These are phyloP conservation scores for Codiaeum variegatum DNA, from an alignment of 441 rosid genomes.

Conservation along the genomic window DNA sequence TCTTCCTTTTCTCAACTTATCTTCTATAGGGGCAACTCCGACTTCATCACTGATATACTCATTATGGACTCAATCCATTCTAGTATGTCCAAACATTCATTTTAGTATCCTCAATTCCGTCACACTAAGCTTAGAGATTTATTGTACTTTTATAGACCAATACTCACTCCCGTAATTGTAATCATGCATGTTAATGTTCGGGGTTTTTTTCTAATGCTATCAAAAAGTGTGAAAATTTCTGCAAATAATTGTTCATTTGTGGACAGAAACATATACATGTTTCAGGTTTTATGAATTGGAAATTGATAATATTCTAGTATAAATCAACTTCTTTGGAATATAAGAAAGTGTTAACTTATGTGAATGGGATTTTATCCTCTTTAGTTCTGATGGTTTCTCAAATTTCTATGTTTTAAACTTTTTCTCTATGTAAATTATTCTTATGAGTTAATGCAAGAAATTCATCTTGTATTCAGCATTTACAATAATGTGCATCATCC, in stretches of 20 bases:
- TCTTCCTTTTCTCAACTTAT: too few relatives aligned
- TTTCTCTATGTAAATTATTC: neutral
- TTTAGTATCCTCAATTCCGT: too few relatives aligned
- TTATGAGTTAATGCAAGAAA: neutral
- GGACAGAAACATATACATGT: neutral
- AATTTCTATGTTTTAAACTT: neutral
- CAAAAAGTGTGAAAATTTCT: neutral
- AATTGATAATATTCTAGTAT: neutral
- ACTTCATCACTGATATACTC: too few relatives aligned
- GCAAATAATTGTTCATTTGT: neutral
- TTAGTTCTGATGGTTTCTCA: neutral
- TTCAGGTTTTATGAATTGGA: neutral
- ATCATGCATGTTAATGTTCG: neutral
- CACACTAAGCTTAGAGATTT: too few relatives aligned
- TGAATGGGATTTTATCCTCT: neutral
- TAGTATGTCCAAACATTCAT: too few relatives aligned
- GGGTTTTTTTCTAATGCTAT: neutral
- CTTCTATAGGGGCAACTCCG: too few relatives aligned
- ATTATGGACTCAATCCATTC: too few relatives aligned
- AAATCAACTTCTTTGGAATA: neutral
- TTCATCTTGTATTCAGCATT: conserved; percentile 38
- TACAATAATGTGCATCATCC: conserved; percentile 74
- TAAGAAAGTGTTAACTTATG: neutral
- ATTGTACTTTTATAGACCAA: too few relatives aligned
- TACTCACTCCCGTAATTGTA: too few relatives aligned